A percentile compares a stretch with the other conserved stretches of the same genome.
These are phyloP conservation scores for Amauroascus verrucosus DNA, from an alignment of 2,329 filamentous ascomycete species.

Conservation along the genomic window DNA sequence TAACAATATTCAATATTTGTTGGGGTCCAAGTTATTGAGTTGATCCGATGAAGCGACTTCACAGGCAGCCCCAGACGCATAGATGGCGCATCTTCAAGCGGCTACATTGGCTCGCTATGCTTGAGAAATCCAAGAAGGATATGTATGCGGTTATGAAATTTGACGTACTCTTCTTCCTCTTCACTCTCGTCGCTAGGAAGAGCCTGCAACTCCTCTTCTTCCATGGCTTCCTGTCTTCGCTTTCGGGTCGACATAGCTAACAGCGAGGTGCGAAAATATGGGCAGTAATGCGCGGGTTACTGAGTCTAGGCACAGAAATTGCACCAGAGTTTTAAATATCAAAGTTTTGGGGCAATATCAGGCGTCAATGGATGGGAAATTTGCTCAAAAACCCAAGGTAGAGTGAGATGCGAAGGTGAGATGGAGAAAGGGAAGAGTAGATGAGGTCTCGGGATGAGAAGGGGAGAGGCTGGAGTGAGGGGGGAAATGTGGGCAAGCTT, in stretches of 20 bases:
- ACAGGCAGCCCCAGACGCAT: background rate
- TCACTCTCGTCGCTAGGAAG: slow-evolving; percentile 42
- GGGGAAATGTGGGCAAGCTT: slow-evolving; percentile 6
- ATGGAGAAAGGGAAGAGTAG: background rate
- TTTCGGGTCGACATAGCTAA: slow-evolving; percentile 39
- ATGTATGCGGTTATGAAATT: background rate
- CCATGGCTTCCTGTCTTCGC: slow-evolving; percentile 42
- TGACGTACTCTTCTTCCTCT: slow-evolving; percentile 37
- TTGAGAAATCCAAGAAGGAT: background rate
- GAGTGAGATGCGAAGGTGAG: background rate
- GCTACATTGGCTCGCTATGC: background rate
- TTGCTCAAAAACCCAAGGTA: background rate
- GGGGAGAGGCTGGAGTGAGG: slow-evolving; percentile 6
- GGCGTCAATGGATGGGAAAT: background rate
- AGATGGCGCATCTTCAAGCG: background rate
- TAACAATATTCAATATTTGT: background rate
- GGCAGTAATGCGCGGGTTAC: background rate
- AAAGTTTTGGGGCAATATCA: background rate
- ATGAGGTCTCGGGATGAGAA: background rate
- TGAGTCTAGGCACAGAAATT: background rate
- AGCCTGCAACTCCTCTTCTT: slow-evolving; percentile 39
- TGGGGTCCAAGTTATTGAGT: background rate
- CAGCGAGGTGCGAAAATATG: background rate
- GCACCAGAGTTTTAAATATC: background rate
- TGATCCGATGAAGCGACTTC: background rate